Conservation (phyloP, 768 basidiomycete genomes). For the Mycena vulgaris region DNA sequence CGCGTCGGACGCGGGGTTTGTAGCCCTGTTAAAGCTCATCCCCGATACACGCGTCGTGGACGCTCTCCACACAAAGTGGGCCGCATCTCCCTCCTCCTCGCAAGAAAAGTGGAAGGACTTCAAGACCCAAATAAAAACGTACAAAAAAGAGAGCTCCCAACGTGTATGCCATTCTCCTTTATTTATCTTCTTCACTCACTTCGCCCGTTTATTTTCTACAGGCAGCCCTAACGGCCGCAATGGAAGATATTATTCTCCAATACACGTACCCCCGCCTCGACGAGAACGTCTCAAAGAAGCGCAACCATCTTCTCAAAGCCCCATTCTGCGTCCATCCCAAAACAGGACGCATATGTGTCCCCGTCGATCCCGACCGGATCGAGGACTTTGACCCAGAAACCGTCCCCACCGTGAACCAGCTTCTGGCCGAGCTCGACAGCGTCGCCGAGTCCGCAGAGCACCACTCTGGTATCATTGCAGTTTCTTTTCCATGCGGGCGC, state of each 20-base stretch:
- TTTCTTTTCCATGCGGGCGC: too few relatives aligned
- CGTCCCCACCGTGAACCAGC: slow-evolving; percentile 90
- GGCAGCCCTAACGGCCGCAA: slow-evolving; percentile 60
- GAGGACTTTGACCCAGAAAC: slow-evolving; percentile 86
- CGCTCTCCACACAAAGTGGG: slow-evolving; percentile 73
- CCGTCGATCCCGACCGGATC: slow-evolving; percentile 82
- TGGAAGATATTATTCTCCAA: slow-evolving; percentile 92
- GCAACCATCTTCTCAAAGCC: slow-evolving; percentile 97
- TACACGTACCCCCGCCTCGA: slow-evolving; percentile 98
- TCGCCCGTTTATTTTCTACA: not conserved
- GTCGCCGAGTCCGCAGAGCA: slow-evolving; percentile 56
- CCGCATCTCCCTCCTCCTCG: slow-evolving; percentile 68
- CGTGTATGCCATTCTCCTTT: slow-evolving; percentile 48
- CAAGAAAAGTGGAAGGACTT: slow-evolving; percentile 84
- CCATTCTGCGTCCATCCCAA: slow-evolving; percentile 98
- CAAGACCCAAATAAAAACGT: slow-evolving; percentile 54
- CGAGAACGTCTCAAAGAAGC: slow-evolving; percentile 96
- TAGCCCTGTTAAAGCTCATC: slow-evolving; percentile 80
- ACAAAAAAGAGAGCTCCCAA: slow-evolving; percentile 47
- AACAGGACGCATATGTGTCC: slow-evolving; percentile 96
- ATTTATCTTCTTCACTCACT: not conserved
- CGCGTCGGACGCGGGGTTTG: slow-evolving; percentile 75
- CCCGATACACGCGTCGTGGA: slow-evolving; percentile 71
- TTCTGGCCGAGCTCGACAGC: slow-evolving; percentile 85
- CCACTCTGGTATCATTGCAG: slow-evolving; percentile 64